These are phyloP conservation scores for Urtica urens DNA, from an alignment of 306 rosid species.

Conservation along the genomic window DNA sequence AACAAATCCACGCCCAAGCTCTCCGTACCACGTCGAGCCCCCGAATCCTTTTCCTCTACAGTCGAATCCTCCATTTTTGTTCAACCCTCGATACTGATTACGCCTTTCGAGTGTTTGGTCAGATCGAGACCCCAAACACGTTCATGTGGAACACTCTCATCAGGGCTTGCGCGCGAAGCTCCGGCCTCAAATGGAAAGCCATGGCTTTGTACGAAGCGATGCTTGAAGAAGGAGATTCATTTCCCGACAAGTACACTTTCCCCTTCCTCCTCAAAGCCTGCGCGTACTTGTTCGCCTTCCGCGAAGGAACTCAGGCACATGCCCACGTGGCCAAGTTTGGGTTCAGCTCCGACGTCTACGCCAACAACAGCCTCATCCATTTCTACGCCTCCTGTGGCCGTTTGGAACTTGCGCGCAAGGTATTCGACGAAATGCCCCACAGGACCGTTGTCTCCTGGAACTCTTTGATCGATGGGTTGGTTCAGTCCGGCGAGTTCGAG, in stretches of 20 bases:
- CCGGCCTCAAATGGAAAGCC: constrained; percentile 27
- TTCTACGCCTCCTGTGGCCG: constrained; percentile 55
- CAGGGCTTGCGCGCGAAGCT: constrained; percentile 45
- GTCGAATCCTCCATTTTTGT: constrained; percentile 40
- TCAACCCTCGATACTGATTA: constrained; percentile 26
- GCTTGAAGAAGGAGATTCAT: constrained; percentile 29
- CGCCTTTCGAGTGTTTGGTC: constrained; percentile 43
- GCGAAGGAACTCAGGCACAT: constrained; percentile 66
- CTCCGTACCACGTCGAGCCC: constrained; percentile 39
- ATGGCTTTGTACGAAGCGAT: constrained; percentile 34
- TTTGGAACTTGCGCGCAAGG: constrained; percentile 40
- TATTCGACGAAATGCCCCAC: constrained; percentile 40
- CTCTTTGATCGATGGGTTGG: constrained; percentile 51
- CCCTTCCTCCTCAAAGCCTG: constrained; percentile 71
- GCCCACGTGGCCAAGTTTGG: constrained; percentile 51
- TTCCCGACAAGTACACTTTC: constrained; percentile 53
- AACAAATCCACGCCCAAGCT: constrained; percentile 67
- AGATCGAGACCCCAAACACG: constrained; percentile 40
- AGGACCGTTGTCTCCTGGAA: constrained; percentile 75
- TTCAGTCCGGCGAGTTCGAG: constrained; percentile 37
- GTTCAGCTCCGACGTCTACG: constrained; percentile 38
- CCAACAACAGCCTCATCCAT: constrained; percentile 72
- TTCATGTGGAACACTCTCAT: constrained; percentile 86
- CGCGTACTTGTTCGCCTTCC: constrained; percentile 44
- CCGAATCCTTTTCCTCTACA: constrained; percentile 30